Evolutionary conservation across 192 early-diverging fungal species (phyloP), one percentile per base, ranked within the genome.

Genomic region (Entomortierella beljakovae): DNA sequence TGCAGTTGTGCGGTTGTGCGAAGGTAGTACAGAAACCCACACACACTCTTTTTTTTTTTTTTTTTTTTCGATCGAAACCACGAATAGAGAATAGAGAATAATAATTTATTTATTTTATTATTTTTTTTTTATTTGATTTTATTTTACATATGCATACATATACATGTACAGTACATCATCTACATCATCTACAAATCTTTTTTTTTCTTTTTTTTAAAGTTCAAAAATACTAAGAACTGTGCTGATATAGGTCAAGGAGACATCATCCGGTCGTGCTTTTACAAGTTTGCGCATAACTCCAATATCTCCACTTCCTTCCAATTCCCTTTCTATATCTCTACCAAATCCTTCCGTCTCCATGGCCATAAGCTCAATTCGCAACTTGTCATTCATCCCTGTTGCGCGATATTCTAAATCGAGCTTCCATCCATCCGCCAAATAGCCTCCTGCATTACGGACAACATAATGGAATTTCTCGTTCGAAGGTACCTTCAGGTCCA

Each of bases 261-360:
- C 35, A 52, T 67, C 50, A 1, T 54, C 57, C n/a, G 63, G 71
- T 28, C 51, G 42, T 16, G 71, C 48, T 51, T 74, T 59, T 13
- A 74, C 71, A 25, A 74, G 33, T 35, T 42, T 57, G 4, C 71
- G 71, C 71, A 74, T 63, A n/a, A 77, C 59, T 6, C 74, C 74
- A 52, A 77, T 69, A 6, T 77, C 74, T 0, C 74, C 74, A 59
- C 66, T 77, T 8, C 74, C 74, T 48, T 63, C 33, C 31, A 77
- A 50, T 38, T 77, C 74, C 13, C 74, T 51, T 40, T 77, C 74
- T 35, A 42, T 25, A 32, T 77, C 74, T 61, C 42, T 61, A 16
- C 77, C 82, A 81, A 85, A 86, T 1, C 63, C 73, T 61, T 88
- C 86, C 11, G 67, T 85, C 50, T 85, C 86, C 68, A 88, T 66